Evolutionary conservation across 768 basidiomycete genomes (phyloP), one percentile per base, ranked within the genome.

Genomic region (Tylopilus rubrobrunneus): DNA sequence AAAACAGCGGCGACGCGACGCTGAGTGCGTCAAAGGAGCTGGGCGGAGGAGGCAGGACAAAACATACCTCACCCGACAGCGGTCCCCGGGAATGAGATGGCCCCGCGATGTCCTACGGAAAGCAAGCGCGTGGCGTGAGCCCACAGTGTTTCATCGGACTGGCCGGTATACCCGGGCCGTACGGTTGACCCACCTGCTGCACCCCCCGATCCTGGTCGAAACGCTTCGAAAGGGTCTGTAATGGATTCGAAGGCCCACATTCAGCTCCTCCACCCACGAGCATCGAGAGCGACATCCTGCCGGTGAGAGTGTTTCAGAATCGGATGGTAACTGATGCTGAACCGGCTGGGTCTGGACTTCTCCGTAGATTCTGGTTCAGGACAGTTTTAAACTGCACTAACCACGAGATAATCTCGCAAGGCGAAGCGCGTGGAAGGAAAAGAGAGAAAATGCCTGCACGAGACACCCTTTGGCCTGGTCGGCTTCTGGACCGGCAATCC

Each of bases 221-320:
- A 43, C 80, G 77, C 65, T 93, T 94, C 0, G 87, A 78, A 6
- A 96, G 80, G 15, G 78, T 81, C 63, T 91, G 89, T 17, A 96
- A 70, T 11, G 91, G 84, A 67, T 93, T 96, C 1, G 81, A 80
- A 7, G 93, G 92, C 1, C 93, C 93, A 59, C 92, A 96, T 42
- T 92, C 90, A 1, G 89, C 84, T 1, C 67, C 66, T 27, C 67
- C 67, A 44, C 79, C 82, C 21, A 85, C 78, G 19, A 95, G 85
- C 78, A 89, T 80, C 46, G 90, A 86, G 28, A 94, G 76, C 7
- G 90, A 85, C 91, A 93, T 92, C 8, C 45, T 56, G 28, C 12
- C 12, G 39, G 37, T 41, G 19, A 10, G 34, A 44, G 37, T 14
- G 39, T 37, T 37, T 37, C 36, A 37, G 15, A 31, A 31, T 2